phyloP scores from a whole-genome alignment of 192 early-diverging fungal genomes.

The Neocallimastix lanati region DNA sequence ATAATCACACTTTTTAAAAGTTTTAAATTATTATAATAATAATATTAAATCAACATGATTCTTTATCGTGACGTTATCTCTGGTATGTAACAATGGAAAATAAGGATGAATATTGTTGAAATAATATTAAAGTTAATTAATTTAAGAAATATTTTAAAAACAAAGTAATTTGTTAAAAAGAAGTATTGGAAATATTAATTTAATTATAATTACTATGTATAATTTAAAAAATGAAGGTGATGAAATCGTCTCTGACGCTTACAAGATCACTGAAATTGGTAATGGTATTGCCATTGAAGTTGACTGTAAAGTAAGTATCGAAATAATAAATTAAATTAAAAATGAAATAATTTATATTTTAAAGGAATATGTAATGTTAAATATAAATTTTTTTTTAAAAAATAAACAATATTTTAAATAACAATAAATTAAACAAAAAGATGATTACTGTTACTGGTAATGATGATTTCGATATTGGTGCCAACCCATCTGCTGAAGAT shows the following conservation, averaged over 20 bases:
- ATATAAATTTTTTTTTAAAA: too few relatives aligned
- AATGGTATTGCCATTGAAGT: slow-evolving; percentile 50
- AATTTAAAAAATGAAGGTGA: slow-evolving; percentile 28
- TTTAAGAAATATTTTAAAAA: too few relatives aligned
- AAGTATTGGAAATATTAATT: too few relatives aligned
- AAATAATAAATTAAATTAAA: neutral
- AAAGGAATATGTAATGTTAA: too few relatives aligned
- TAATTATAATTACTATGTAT: too few relatives aligned
- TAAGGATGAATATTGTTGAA: too few relatives aligned
- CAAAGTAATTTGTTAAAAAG: too few relatives aligned
- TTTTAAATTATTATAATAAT: neutral
- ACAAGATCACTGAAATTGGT: slow-evolving; percentile 35
- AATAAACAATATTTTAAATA: too few relatives aligned
- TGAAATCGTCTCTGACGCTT: slow-evolving; percentile 84
- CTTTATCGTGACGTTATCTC: slow-evolving; percentile 46
- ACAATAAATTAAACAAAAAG: slow-evolving; percentile 1
- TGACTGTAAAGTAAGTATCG: slow-evolving; percentile 42
- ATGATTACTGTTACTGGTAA: slow-evolving; percentile 43
- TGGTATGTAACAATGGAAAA: slow-evolving; percentile 22
- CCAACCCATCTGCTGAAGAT: slow-evolving; percentile 79
- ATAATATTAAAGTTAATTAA: too few relatives aligned
- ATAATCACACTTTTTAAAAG: neutral
- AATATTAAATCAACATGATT: slow-evolving; percentile 29
- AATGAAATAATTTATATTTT: too few relatives aligned
- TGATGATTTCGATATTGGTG: slow-evolving; percentile 68